Evolutionary conservation across 2,329 filamentous ascomycete species (phyloP), one percentile per base, ranked within the genome.

Genomic region (Aspergillus fijiensis): DNA sequence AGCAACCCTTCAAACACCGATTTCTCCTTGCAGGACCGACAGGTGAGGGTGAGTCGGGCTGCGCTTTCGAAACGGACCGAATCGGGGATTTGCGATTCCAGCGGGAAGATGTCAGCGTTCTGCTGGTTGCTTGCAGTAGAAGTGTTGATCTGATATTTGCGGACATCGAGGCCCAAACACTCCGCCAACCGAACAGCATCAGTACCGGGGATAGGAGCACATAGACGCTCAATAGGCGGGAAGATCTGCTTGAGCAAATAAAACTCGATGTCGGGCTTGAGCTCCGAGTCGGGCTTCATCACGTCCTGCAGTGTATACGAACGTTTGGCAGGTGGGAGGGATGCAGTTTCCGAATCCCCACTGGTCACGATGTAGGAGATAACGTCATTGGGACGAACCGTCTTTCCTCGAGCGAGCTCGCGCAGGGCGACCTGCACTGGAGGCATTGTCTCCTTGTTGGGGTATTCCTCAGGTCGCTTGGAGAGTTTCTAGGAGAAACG

Each of bases 171-270:
- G 2, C 95, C 95, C 14, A 99, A 86, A 74, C 95, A 96, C 73
- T 97, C 93, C 2, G 95, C 95, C 10, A 99, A 84, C 65, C 93
- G 88, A 1, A 91, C 87, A 7, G 94, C 90, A 64, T 96, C 96
- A 1, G 95, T 99, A 60, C 95, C 95, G 14, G 87, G 86, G 70
- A 99, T 97, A 61, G 96, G 96, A 62, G 94, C 95, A 74, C 95
- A 99, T 23, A 99, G 87, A 83, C 95, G 91, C 79, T 99, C 95
- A 27, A 99, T 95, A 0, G 95, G 95, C 11, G 95, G 95, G 78
- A 99, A 92, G 60, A 99, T 97, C 77, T 99, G 95, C 81, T 99
- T 99, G 80, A 92, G 89, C 45, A 99, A 86, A 76, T 99, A 99
- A 85, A 93, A 98, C 73, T 99, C 95, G n/a, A 97, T 85, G 71